phyloP scores from a whole-genome alignment of 2,329 filamentous ascomycete species.

The Colletotrichum liriopes region DNA sequence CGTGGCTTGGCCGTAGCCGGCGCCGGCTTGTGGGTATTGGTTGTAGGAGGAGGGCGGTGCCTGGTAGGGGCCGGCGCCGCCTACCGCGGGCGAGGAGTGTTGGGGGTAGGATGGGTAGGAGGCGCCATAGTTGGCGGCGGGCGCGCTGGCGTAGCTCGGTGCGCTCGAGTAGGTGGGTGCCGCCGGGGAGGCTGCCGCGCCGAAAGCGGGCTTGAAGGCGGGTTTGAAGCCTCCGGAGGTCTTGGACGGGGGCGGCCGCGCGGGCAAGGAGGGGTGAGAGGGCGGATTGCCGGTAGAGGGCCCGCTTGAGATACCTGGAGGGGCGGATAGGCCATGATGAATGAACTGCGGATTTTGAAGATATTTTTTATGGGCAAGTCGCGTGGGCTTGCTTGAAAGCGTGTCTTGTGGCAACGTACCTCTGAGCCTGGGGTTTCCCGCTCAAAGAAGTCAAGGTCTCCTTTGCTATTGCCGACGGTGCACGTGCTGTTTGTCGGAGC shows the following conservation, averaged over 20 bases:
- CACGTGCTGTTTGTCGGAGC: conserved; percentile 9
- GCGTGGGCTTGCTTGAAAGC: conserved; percentile 39
- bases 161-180: conserved; percentile 59
- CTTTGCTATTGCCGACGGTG: conserved; percentile 23
- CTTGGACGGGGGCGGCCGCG: conserved; percentile 79
- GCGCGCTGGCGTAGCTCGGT: conserved; percentile 54
- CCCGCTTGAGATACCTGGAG: conserved; percentile 78
- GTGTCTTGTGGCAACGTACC: conserved; percentile 62
- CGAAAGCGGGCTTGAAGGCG: conserved; percentile 62
- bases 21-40: conserved; percentile 49
- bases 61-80: conserved; percentile 41
- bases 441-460: conserved; percentile 50
- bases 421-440: conserved; percentile 60
- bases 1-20: conserved; percentile 46
- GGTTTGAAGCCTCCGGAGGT: conserved; percentile 61
- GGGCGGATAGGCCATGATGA: conserved; percentile 91
- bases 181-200: conserved; percentile 47
- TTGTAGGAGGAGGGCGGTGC: conserved; percentile 47
- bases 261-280: conserved; percentile 78
- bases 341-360: conserved; percentile 55
- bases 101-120: conserved; percentile 58
- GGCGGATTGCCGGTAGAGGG: conserved; percentile 53
- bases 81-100: conserved; percentile 46
- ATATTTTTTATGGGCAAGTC: conserved; percentile 17
- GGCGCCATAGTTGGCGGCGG: conserved; percentile 62